Evolutionary conservation across 495 filamentous ascomycete species (phyloP).

Genomic region (Neurospora cerealis): DNA sequence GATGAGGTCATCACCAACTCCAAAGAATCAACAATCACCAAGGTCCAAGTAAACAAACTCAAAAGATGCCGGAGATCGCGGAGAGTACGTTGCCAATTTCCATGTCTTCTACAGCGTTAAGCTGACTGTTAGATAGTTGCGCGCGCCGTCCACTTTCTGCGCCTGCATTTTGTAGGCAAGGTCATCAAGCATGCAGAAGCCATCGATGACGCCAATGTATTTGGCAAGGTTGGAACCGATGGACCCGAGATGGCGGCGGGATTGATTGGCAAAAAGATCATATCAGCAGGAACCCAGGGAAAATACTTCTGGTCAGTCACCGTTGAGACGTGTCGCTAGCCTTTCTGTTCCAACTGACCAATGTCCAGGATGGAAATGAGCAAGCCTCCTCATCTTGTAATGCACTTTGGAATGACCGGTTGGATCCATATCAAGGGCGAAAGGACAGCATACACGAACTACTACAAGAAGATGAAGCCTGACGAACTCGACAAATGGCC

Average conservation of each 20-base stretch:
- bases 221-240: slow-evolving; percentile 77
- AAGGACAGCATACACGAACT: slow-evolving; percentile 56
- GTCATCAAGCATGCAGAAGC: slow-evolving; percentile 61
- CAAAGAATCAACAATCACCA: not conserved
- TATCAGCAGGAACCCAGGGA: slow-evolving; percentile 70
- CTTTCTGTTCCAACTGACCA: not conserved
- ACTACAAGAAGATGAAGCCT: slow-evolving; percentile 55
- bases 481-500: slow-evolving; percentile 64
- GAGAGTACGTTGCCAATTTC: slow-evolving; percentile 39
- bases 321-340: not conserved
- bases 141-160: slow-evolving; percentile 75
- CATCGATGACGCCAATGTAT: slow-evolving; percentile 70
- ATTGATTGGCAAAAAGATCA: slow-evolving; percentile 65
- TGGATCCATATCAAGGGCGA: slow-evolving; percentile 81
- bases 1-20: not conserved
- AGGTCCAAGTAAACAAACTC: not conserved
- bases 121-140: slow-evolving; percentile 46
- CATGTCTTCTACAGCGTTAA: no score
- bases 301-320: slow-evolving; percentile 81
- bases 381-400: slow-evolving; percentile 68
- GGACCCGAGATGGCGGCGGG: slow-evolving; percentile 60
- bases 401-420: slow-evolving; percentile 81
- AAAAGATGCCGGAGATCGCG: slow-evolving; percentile 68
- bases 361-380: slow-evolving; percentile 35
- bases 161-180: slow-evolving; percentile 71